phyloP scores from a whole-genome alignment of 768 basidiomycete species.

The Harrya chromipes region DNA sequence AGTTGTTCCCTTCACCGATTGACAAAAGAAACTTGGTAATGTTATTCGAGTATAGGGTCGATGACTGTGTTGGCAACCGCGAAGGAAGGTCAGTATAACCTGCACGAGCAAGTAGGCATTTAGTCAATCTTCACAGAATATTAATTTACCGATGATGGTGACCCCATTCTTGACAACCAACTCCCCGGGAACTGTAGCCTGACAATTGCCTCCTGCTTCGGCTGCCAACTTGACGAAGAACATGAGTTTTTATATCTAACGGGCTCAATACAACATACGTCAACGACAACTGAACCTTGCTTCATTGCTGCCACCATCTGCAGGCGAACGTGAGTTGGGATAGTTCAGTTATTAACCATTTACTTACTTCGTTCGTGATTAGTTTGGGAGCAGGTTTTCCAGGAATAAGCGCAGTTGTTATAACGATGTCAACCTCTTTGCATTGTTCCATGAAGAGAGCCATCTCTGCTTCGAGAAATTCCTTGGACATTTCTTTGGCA shows the following conservation, averaged over 20 bases:
- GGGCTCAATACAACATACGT: slow-evolving; percentile 33
- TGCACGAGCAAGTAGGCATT: slow-evolving; percentile 25
- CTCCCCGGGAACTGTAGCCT: slow-evolving; percentile 76
- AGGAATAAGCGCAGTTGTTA: slow-evolving; percentile 86
- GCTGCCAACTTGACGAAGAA: slow-evolving; percentile 47
- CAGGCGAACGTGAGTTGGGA: slow-evolving; percentile 8
- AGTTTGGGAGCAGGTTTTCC: slow-evolving; percentile 84
- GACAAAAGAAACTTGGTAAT: slow-evolving; percentile 87
- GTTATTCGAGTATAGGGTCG: slow-evolving; percentile 88
- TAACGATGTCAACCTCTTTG: slow-evolving; percentile 85
- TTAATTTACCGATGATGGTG: slow-evolving; percentile 66
- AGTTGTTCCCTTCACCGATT: slow-evolving; percentile 62
- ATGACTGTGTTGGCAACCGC: slow-evolving; percentile 86
- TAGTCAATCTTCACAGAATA: background rate
- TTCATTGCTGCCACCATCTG: slow-evolving; percentile 89
- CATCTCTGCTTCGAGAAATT: slow-evolving; percentile 88
- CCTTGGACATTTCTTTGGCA: slow-evolving; percentile 88
- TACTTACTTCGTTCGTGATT: slow-evolving; percentile 61
- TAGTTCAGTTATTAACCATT: background rate
- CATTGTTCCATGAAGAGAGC: slow-evolving; percentile 83
- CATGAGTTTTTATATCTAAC: slow-evolving; percentile 12
- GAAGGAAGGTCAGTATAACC: slow-evolving; percentile 85
- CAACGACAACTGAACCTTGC: slow-evolving; percentile 86
- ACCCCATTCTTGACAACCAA: slow-evolving; percentile 68
- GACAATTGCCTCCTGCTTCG: slow-evolving; percentile 89